Evolutionary conservation across 805 yeast species (phyloP).

Genomic region (Suhomyces pyralidae): DNA sequence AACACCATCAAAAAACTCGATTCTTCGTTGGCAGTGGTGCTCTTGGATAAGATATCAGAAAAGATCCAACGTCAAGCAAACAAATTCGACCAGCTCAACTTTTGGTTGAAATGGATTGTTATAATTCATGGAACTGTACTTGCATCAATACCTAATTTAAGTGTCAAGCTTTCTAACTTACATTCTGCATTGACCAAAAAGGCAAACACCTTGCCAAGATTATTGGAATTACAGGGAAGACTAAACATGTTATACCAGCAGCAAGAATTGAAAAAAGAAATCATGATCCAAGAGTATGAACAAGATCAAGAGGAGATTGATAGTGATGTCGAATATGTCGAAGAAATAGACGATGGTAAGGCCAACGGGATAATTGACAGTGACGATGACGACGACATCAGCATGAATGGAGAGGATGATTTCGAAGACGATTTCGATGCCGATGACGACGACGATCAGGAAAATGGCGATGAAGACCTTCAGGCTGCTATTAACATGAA

Average conservation of each 20-base stretch:
- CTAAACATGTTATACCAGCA: conserved; percentile 46
- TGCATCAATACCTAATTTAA: conserved; percentile 44
- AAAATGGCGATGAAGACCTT: conserved; percentile 15
- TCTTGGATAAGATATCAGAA: conserved; percentile 53
- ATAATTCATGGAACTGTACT: conserved; percentile 54
- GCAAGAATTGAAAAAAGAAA: conserved; percentile 39
- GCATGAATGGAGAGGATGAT: conserved; percentile 15
- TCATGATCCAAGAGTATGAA: conserved; percentile 25
- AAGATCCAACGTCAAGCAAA: conserved; percentile 49
- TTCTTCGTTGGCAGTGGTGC: conserved; percentile 46
- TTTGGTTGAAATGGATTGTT: conserved; percentile 57
- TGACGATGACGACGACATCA: conserved; percentile 10
- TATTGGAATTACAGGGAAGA: conserved; percentile 51
- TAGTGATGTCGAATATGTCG: conserved; percentile 65
- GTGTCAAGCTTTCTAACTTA: conserved; percentile 40
- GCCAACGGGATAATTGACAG: conserved; percentile 16
- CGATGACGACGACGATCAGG: conserved; percentile 22
- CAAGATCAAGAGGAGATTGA: conserved; percentile 35
- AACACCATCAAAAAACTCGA: conserved; percentile 50
- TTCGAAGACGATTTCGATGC: conserved; percentile 12
- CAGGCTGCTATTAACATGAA: conserved; percentile 13
- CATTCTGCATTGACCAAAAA: conserved; percentile 48
- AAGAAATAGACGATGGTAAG: conserved; percentile 57
- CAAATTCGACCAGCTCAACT: conserved; percentile 48
- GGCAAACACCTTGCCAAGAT: conserved; percentile 46